Base-by-base conservation (phyloP, 306 rosid genomes). In the Glycine tomentella region DNA sequence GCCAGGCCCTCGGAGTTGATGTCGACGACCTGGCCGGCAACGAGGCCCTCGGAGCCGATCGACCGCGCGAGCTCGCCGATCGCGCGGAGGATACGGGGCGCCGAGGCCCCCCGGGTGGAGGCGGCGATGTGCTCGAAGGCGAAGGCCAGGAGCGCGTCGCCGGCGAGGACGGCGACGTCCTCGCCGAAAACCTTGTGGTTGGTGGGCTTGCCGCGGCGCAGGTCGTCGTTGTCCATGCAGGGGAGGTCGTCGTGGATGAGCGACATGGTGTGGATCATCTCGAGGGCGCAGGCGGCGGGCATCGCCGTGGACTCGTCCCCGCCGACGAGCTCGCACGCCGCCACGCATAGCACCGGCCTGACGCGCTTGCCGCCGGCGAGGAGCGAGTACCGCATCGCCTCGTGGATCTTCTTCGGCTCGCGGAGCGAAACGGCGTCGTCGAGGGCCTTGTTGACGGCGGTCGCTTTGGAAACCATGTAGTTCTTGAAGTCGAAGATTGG, bases 201-300 rank as follows among this genome's bases (percentile, higher is more conserved):
- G 0, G 98, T 89, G 16, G 92, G 98, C 58, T 89, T 91, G 0
- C 97, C 98, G 34, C 95, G 95, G 56, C 98, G 97, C 81, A 94
- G 92, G 77, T 91, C 93, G 72, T 94, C 97, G 91, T 91, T 90
- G 46, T 94, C 98, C 92, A 94, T 92, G 52, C 95, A 94, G 15
- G 95, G 98, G 9, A 94, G 83, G 57, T 94, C 98, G 64, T 94
- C 98, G 88, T 94, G 98, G 58, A 94, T 94, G 16, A 94, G 78
- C 31, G 98, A 94, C 98, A 94, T 94, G 64, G 97, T 91, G 68
- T 94, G 97, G 57, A 94, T 91, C 98, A 94, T 94, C 86, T 94
- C 98, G 1, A 94, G 74, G 12, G 97, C 93, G 81, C 95, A 89
- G 2, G 97, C 97, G 2, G 98, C 89, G 0, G 98, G 91, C 95